Evolutionary conservation across 306 rosid genomes (phyloP).

Genomic region (Rubus parviflorus): DNA sequence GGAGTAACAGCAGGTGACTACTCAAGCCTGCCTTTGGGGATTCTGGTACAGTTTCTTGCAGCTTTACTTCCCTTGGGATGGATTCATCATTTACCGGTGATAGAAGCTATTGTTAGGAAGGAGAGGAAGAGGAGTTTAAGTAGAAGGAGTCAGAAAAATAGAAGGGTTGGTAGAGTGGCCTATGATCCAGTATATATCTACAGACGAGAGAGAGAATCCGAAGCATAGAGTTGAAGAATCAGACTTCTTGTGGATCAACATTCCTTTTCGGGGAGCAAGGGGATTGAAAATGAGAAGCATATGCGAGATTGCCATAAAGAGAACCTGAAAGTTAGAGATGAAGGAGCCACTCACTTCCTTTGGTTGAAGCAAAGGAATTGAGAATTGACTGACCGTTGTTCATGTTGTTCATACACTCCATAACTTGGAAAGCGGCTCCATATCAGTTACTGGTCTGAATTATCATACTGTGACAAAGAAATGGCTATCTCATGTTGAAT

Average conservation of each 20-base stretch:
- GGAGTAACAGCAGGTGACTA: slow-evolving; percentile 63
- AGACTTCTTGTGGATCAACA: not conserved
- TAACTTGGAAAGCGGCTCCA: slow-evolving; percentile 1
- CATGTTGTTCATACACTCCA: not conserved
- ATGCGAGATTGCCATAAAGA: not conserved
- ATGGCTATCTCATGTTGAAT: not conserved
- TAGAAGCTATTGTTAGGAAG: slow-evolving; percentile 40
- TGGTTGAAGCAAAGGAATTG: not conserved
- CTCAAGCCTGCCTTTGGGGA: slow-evolving; percentile 65
- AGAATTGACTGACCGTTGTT: not conserved
- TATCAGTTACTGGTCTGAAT: not conserved
- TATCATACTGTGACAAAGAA: not conserved
- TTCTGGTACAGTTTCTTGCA: slow-evolving; percentile 60
- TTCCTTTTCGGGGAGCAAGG: not conserved
- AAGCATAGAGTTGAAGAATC: slow-evolving; percentile 39
- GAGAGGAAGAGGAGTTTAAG: slow-evolving; percentile 48
- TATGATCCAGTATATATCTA: slow-evolving; percentile 46
- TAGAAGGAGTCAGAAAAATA: slow-evolving; percentile 57
- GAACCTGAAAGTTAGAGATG: not conserved
- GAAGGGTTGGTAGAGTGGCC: slow-evolving; percentile 73
- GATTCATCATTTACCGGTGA: slow-evolving; percentile 48
- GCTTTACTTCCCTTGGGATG: slow-evolving; percentile 67
- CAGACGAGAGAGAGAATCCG: slow-evolving; percentile 66
- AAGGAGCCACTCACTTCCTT: not conserved
- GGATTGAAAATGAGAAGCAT: not conserved